These are phyloP conservation scores for Meredithiella fracta DNA, from an alignment of 2,329 filamentous ascomycete genomes.

Conservation along the genomic window DNA sequence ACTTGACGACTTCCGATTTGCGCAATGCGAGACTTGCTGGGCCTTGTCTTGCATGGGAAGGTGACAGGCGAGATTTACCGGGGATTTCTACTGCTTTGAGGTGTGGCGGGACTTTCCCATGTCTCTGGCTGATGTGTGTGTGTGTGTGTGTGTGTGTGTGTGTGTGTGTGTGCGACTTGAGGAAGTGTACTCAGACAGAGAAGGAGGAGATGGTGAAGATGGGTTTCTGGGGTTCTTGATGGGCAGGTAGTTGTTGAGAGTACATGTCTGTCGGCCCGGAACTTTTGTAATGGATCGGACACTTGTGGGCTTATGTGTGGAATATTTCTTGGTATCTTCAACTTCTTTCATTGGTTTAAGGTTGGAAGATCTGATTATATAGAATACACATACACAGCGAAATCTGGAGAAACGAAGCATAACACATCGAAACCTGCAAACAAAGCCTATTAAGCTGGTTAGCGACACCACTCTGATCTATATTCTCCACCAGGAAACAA, in stretches of 20 bases:
- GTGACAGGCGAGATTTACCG: not conserved
- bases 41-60: not conserved
- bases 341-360: too few species aligned
- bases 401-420: not conserved
- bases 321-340: too few species aligned
- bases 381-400: not conserved
- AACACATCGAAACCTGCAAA: too few species aligned
- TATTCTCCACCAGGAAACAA: not conserved
- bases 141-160: too few species aligned
- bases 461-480: not conserved
- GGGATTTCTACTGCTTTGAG: not conserved
- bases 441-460: not conserved
- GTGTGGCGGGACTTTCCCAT: not conserved
- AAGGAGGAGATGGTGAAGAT: too few species aligned
- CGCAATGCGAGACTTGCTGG: not conserved
- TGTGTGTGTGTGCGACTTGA: too few species aligned
- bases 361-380: not conserved
- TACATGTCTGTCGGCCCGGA: too few species aligned
- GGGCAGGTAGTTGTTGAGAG: too few species aligned
- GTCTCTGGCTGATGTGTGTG: not conserved
- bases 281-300: too few species aligned
- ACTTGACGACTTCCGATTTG: not conserved
- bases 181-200: too few species aligned
- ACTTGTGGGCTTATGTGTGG: too few species aligned
- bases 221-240: too few species aligned